These are phyloP conservation scores for Trichoderma pleuroti DNA, from an alignment of 2,329 filamentous ascomycete species.

Conservation along the genomic window DNA sequence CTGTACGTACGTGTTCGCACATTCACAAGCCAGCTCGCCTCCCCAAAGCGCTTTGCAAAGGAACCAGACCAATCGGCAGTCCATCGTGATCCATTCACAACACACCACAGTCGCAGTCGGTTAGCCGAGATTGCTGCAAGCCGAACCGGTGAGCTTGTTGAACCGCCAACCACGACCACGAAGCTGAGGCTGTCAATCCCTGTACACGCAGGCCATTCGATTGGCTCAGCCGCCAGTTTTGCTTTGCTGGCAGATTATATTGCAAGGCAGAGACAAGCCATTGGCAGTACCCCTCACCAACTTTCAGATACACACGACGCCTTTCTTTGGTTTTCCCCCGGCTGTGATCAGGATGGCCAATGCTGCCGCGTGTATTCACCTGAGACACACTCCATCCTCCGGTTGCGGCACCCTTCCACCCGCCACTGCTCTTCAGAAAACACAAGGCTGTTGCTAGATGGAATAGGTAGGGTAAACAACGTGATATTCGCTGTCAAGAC, in stretches of 20 bases:
- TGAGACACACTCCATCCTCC: not conserved
- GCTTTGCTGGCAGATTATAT: slow-evolving; percentile 12
- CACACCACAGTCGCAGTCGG: not conserved
- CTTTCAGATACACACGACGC: not conserved
- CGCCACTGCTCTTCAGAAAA: not conserved
- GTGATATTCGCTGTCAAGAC: not conserved
- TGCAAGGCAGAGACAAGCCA: not conserved
- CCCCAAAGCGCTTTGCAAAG: not conserved
- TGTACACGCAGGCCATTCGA: not conserved
- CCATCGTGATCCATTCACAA: not conserved
- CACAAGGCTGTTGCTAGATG: not conserved
- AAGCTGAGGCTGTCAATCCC: slow-evolving; percentile 11
- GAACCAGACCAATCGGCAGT: not conserved
- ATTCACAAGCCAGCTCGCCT: not conserved
- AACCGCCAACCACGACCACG: not conserved
- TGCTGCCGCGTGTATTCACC: not conserved
- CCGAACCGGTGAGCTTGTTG: slow-evolving; percentile 2
- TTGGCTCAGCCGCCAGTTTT: not conserved
- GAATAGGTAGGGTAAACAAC: not conserved
- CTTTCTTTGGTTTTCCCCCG: not conserved
- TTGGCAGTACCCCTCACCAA: not conserved
- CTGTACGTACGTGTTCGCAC: not conserved
- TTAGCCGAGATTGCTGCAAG: slow-evolving; percentile 5
- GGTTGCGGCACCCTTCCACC: not conserved
- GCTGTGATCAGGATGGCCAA: not conserved